Conservation (phyloP, 2,329 filamentous ascomycete genomes). For the Xylariaceae sp. region DNA sequence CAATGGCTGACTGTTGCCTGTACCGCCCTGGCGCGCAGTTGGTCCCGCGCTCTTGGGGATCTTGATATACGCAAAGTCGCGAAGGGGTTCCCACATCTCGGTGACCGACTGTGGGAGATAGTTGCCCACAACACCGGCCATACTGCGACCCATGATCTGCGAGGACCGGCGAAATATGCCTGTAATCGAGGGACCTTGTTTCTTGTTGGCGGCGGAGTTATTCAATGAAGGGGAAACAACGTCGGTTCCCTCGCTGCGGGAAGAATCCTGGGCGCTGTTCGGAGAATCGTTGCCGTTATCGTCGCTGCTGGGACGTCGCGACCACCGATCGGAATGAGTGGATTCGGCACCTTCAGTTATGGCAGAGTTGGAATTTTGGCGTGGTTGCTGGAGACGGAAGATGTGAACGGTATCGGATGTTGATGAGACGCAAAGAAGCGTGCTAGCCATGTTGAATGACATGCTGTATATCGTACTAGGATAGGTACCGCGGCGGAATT, state of each 20-base stretch:
- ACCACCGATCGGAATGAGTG: slow-evolving; percentile 47
- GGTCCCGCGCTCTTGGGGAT: slow-evolving; percentile 57
- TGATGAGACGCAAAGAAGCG: slow-evolving; percentile 89
- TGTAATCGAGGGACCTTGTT: slow-evolving; percentile 63
- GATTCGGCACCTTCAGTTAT: slow-evolving; percentile 38
- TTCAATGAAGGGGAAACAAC: slow-evolving; percentile 27
- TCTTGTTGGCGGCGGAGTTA: slow-evolving; percentile 35
- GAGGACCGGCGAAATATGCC: slow-evolving; percentile 92
- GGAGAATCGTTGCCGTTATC: slow-evolving; percentile 53
- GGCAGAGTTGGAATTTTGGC: slow-evolving; percentile 34
- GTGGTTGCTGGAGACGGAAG: slow-evolving; percentile 65
- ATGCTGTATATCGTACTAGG: slow-evolving; percentile 96
- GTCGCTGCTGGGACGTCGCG: slow-evolving; percentile 49
- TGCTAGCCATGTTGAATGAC: slow-evolving; percentile 95
- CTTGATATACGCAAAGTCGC: slow-evolving; percentile 96
- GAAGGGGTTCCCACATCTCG: slow-evolving; percentile 93
- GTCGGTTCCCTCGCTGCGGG: slow-evolving; percentile 45
- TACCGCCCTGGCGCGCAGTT: slow-evolving; percentile 26
- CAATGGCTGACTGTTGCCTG: slow-evolving; percentile 45
- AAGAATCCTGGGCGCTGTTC: slow-evolving; percentile 39
- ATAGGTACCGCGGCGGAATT: slow-evolving; percentile 93
- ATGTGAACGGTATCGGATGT: slow-evolving; percentile 96
- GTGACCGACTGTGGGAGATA: slow-evolving; percentile 92
- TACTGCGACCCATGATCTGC: slow-evolving; percentile 82
- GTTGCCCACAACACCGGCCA: slow-evolving; percentile 82